phyloP scores from a whole-genome alignment of 371 early-diverging fungal genomes.

The Mortierella sp. region DNA sequence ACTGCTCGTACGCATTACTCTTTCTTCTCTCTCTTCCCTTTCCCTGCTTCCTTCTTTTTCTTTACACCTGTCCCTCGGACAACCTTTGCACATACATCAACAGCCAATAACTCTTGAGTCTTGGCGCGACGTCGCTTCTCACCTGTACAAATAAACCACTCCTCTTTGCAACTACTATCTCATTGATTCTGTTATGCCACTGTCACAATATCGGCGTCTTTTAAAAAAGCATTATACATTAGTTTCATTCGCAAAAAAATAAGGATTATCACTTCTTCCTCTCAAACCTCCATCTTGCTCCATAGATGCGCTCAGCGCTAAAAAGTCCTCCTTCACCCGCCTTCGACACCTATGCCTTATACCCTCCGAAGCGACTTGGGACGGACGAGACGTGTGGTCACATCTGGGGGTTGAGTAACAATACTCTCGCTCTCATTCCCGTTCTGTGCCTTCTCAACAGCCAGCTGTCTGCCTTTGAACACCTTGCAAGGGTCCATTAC shows the following conservation, averaged over 20 bases:
- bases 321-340: not conserved
- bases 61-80: not conserved
- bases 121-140: not conserved
- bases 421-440: conserved; percentile 21
- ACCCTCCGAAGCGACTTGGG: conserved; percentile 30
- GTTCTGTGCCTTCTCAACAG: not conserved
- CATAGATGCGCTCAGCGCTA: not conserved
- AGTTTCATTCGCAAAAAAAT: not conserved
- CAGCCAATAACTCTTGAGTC: not conserved
- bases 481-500: conserved; percentile 83
- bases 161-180: not conserved
- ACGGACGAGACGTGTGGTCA: conserved; percentile 40
- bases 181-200: not conserved
- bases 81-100: not conserved
- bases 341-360: not conserved
- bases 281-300: not conserved
- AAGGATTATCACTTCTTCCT: too few relatives aligned
- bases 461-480: conserved; percentile 53
- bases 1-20: not conserved
- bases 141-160: not conserved
- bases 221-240: not conserved
- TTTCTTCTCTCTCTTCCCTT: not conserved
- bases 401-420: conserved; percentile 44
- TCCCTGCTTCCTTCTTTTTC: too few relatives aligned
- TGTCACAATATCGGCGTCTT: not conserved